These are phyloP conservation scores for Pyronema domesticum DNA, from an alignment of 495 filamentous ascomycete genomes.

Conservation along the genomic window DNA sequence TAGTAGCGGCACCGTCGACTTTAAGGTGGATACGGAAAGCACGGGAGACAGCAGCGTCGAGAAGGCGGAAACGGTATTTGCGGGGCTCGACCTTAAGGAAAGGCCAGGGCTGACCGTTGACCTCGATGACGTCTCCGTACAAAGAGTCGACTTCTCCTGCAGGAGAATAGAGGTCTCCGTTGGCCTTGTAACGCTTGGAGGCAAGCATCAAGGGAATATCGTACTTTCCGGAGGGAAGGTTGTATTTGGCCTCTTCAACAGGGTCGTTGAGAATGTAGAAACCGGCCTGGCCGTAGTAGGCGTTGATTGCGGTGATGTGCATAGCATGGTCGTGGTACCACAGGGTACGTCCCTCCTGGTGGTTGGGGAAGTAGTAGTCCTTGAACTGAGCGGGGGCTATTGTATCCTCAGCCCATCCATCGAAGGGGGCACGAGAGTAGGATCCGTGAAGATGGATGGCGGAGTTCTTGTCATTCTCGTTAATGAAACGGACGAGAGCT, in stretches of 20 bases:
- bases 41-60: slow-evolving; percentile 33
- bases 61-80: slow-evolving; percentile 38
- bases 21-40: slow-evolving; percentile 33
- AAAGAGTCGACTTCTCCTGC: slow-evolving; percentile 28
- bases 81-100: slow-evolving; percentile 37
- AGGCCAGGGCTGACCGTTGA: slow-evolving; percentile 40
- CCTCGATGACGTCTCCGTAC: slow-evolving; percentile 38
- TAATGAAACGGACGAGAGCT: slow-evolving; percentile 34
- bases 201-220: slow-evolving; percentile 36
- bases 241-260: slow-evolving; percentile 28
- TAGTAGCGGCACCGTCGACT: slow-evolving; percentile 11
- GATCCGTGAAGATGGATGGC: slow-evolving; percentile 38
- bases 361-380: slow-evolving; percentile 44
- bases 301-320: slow-evolving; percentile 32
- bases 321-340: slow-evolving; percentile 43
- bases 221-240: slow-evolving; percentile 32
- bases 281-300: slow-evolving; percentile 38
- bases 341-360: slow-evolving; percentile 31
- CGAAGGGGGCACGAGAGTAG: slow-evolving; percentile 30
- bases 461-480: slow-evolving; percentile 28
- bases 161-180: slow-evolving; percentile 31
- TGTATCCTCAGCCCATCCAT: slow-evolving; percentile 41
- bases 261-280: slow-evolving; percentile 31
- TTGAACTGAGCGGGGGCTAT: slow-evolving; percentile 33
- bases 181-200: slow-evolving; percentile 32